These are phyloP conservation scores for Aspergillus coremiiformis DNA, from an alignment of 495 filamentous ascomycete genomes.

Conservation along the genomic window DNA sequence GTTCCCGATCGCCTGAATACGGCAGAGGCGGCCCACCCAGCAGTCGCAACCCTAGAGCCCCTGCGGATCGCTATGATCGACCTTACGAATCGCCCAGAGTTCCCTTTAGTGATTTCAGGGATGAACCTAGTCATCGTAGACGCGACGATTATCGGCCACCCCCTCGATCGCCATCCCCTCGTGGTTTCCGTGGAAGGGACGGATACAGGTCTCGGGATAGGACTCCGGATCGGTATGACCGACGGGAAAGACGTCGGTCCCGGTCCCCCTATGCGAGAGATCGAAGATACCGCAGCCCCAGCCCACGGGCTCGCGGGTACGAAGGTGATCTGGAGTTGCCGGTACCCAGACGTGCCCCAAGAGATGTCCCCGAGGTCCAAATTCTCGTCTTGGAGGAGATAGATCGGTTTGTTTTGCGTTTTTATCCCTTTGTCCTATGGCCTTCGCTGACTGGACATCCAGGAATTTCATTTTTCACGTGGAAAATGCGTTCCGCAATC, in stretches of 20 bases:
- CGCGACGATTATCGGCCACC: conserved; percentile 58
- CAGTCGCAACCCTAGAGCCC: conserved; percentile 24
- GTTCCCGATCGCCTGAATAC: conserved; percentile 69
- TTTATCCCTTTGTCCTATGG: neutral
- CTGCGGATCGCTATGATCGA: conserved; percentile 41
- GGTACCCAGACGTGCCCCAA: conserved; percentile 63
- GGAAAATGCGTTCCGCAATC: conserved; percentile 62
- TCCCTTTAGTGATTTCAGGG: conserved; percentile 42
- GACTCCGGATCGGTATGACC: conserved; percentile 51
- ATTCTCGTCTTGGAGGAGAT: conserved; percentile 75
- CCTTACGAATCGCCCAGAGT: conserved; percentile 30
- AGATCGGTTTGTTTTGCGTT: conserved; percentile 46
- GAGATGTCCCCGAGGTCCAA: conserved; percentile 86
- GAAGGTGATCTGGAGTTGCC: conserved; percentile 57
- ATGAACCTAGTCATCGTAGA: conserved; percentile 42
- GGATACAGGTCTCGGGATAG: conserved; percentile 59
- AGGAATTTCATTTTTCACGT: conserved; percentile 78
- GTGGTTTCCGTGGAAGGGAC: conserved; percentile 53
- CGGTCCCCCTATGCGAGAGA: conserved; percentile 54
- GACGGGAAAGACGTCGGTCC: conserved; percentile 57
- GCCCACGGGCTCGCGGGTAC: conserved; percentile 47
- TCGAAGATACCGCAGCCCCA: conserved; percentile 61
- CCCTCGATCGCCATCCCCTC: conserved; percentile 54
- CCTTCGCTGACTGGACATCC: conserved; percentile 1
- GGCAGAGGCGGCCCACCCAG: conserved; percentile 40